These are phyloP conservation scores for Yamadazyma phyllophila DNA, from an alignment of 805 yeast genomes.

Conservation along the genomic window DNA sequence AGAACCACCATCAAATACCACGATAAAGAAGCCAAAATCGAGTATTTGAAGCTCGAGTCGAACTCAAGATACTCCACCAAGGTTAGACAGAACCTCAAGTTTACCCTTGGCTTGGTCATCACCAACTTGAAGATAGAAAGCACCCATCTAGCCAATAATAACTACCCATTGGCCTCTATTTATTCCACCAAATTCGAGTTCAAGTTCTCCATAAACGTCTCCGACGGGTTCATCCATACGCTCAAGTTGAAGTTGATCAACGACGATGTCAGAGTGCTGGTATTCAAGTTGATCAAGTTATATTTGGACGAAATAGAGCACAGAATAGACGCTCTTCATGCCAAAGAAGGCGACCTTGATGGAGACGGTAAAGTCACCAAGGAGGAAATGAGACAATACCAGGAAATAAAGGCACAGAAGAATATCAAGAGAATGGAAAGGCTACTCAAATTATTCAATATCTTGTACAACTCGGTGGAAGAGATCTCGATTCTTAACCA, in stretches of 20 bases:
- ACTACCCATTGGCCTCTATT: conserved; percentile 10
- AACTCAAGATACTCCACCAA: conserved; percentile 21
- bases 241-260: conserved; percentile 19
- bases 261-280: conserved; percentile 22
- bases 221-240: conserved; percentile 18
- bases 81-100: conserved; percentile 17
- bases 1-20: conserved; percentile 8
- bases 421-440: conserved; percentile 7
- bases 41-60: conserved; percentile 21
- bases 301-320: conserved; percentile 11
- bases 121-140: conserved; percentile 11
- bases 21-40: conserved; percentile 13
- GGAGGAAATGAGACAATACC: conserved; percentile 1
- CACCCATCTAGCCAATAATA: conserved; percentile 9
- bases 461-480: conserved; percentile 21
- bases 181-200: conserved; percentile 15
- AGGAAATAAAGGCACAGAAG: background rate
- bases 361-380: background rate
- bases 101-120: conserved; percentile 12
- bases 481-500: conserved; percentile 28
- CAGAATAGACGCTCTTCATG: conserved; percentile 1
- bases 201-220: conserved; percentile 16
- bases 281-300: conserved; percentile 21
- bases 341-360: background rate
- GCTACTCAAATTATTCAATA: conserved; percentile 16